Base-by-base conservation (phyloP, 2,329 filamentous ascomycete genomes). In the Xenoacremonium recifei region DNA sequence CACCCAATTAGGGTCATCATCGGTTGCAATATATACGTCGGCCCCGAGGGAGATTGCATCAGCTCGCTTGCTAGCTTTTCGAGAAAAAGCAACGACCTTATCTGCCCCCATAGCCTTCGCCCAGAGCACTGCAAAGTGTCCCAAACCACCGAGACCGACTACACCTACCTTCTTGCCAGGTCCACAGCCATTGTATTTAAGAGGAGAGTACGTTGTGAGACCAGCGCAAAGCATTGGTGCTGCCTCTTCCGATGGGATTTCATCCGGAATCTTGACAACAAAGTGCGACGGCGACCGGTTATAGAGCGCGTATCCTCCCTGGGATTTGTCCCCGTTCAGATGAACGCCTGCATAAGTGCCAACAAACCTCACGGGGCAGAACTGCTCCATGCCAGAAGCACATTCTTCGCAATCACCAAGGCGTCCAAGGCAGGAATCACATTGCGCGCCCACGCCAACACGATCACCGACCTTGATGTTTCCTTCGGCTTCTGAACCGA, bases 201-300 rank as follows among this genome's bases (percentile, higher is more conserved):
- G 63, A 1, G 85, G 85, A 10, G 73, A 71, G 59, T 74, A 89
- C 6, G 84, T 70, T 0, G 85, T 89, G 23, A 88, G 74, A 12
- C 85, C 85, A 17, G 76, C 85, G 56, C 85, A 89, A 31, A 89
- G 70, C 76, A 89, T 80, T 4, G 85, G 84, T 15, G 84, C 72
- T 9, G 70, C 69, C 39, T 65, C 49, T 39, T 68, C 70, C 3
- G 63, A 64, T 3, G 60, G 51, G 5, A 75, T 44, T 3, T 60
- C 62, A 11, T 69, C 64, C n/a, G 71, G 71, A 35, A 75, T 71
- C 53, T 69, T 70, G 50, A 75, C 50, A 16, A 68, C 69, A 44
- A 86, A 87, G 45, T 61, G 61, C 10, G 58, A 60, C 6, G 59
- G 59, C 29, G 52, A 55, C 19, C 65, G 62, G 39, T 67, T 59